These are phyloP conservation scores for Penicillium samsonianum DNA, from an alignment of 495 filamentous ascomycete genomes.

Conservation along the genomic window DNA sequence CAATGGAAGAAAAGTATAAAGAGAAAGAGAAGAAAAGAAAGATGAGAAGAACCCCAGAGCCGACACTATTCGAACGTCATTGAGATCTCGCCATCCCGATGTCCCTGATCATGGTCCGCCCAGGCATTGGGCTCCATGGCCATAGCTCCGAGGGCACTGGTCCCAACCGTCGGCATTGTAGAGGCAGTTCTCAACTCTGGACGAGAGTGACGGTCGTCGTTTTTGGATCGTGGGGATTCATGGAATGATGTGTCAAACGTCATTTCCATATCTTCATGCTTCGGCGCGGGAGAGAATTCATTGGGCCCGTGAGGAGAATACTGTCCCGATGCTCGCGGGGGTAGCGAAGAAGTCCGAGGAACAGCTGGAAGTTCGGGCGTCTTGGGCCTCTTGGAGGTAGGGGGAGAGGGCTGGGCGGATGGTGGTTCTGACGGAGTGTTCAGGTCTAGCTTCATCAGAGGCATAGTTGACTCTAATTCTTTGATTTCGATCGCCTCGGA, in stretches of 20 bases:
- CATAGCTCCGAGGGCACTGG: slow-evolving; percentile 39
- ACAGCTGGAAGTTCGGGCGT: slow-evolving; percentile 33
- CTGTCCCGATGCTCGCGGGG: slow-evolving; percentile 23
- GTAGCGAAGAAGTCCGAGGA: slow-evolving; percentile 38
- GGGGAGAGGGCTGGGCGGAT: slow-evolving; percentile 31
- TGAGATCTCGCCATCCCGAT: slow-evolving; percentile 53
- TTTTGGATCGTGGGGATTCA: slow-evolving; percentile 33
- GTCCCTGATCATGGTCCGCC: slow-evolving; percentile 65
- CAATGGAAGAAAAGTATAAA: slow-evolving; percentile 9
- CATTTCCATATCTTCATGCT: slow-evolving; percentile 63
- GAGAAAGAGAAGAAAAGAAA: slow-evolving; percentile 10
- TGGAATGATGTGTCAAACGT: slow-evolving; percentile 68
- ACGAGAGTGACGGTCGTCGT: slow-evolving; percentile 23
- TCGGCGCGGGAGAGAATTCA: slow-evolving; percentile 26
- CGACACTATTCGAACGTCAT: slow-evolving; percentile 58
- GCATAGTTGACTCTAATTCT: slow-evolving; percentile 84
- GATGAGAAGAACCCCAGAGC: slow-evolving; percentile 10
- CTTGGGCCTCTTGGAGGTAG: slow-evolving; percentile 51
- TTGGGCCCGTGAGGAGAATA: slow-evolving; percentile 20
- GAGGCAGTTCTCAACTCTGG: slow-evolving; percentile 46
- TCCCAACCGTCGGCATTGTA: slow-evolving; percentile 37
- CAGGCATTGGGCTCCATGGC: slow-evolving; percentile 72
- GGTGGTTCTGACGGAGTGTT: slow-evolving; percentile 33
- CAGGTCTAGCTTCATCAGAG: slow-evolving; percentile 80
- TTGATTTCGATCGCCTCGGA: slow-evolving; percentile 73